phyloP scores from a whole-genome alignment of 108 stramenopile genomes.

The Stephanodiscus triporus region DNA sequence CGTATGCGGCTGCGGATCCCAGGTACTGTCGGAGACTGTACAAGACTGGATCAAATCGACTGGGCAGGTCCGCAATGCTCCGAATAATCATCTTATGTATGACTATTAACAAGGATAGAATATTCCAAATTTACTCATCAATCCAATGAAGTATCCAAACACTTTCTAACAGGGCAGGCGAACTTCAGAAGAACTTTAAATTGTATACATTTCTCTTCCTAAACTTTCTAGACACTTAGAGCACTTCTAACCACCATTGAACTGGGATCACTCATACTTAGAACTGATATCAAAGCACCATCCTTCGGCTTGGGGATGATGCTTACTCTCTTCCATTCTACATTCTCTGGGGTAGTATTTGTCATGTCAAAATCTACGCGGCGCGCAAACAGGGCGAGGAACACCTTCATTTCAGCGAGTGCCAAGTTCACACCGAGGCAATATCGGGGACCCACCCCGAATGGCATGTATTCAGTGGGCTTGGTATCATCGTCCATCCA shows the following conservation, averaged over 20 bases:
- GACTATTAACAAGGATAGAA: too few species aligned
- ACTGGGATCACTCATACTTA: conserved; percentile 17
- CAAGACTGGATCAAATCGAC: too few species aligned
- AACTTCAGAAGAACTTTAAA: too few species aligned
- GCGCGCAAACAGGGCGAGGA: conserved; percentile 62
- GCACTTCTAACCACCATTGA: background rate
- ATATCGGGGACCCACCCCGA: conserved; percentile 22
- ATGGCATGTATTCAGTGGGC: conserved; percentile 41
- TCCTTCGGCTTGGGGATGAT: conserved; percentile 45
- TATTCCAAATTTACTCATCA: too few species aligned
- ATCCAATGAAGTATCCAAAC: too few species aligned
- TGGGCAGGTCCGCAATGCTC: too few species aligned
- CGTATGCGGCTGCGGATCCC: too few species aligned
- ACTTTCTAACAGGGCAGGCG: too few species aligned
- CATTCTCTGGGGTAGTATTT: conserved; percentile 28
- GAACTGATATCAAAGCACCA: conserved; percentile 28
- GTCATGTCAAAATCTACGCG: conserved; percentile 46
- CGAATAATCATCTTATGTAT: too few species aligned
- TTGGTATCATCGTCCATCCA: conserved; percentile 43
- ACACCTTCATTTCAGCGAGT: conserved; percentile 64
- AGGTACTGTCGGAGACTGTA: too few species aligned
- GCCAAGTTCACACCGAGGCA: conserved; percentile 61
- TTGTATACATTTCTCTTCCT: too few species aligned
- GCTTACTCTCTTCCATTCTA: conserved; percentile 33
- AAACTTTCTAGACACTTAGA: conserved; percentile 1